Conservation (phyloP, 1,284 basidiomycete genomes). For the Austroboletus sp. region DNA sequence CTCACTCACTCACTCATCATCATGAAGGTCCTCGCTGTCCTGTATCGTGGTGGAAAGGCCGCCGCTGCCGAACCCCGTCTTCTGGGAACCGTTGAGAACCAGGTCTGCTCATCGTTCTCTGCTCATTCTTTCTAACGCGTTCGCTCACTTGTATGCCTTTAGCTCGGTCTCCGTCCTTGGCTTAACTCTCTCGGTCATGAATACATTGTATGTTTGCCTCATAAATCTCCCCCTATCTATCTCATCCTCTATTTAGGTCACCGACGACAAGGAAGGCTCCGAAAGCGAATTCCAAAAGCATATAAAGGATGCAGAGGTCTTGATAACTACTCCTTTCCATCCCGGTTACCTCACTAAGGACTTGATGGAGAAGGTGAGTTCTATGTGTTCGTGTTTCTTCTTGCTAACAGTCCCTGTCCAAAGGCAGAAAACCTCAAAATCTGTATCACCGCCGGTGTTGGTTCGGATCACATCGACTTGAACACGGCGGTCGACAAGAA, state of each 20-base stretch:
- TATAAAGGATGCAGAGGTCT: conserved; percentile 71
- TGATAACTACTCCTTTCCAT: conserved; percentile 91
- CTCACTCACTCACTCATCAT: neutral
- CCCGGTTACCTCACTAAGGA: conserved; percentile 85
- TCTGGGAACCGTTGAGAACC: conserved; percentile 54
- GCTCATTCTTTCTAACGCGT: neutral
- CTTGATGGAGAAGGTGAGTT: conserved; percentile 51
- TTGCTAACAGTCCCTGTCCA: neutral
- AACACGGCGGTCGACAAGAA: conserved; percentile 79
- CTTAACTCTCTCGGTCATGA: conserved; percentile 74
- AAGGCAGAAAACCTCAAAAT: conserved; percentile 88
- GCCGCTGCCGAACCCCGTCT: conserved; percentile 47
- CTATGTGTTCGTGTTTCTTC: conserved; percentile 2
- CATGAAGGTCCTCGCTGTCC: conserved; percentile 39
- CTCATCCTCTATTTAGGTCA: conserved; percentile 44
- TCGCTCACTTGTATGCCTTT: neutral
- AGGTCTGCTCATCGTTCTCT: conserved; percentile 14
- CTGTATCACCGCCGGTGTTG: conserved; percentile 90
- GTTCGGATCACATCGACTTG: conserved; percentile 89
- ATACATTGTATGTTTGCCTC: conserved; percentile 46
- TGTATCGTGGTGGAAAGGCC: conserved; percentile 38
- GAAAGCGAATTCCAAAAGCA: conserved; percentile 85
- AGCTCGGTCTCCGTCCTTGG: conserved; percentile 73
- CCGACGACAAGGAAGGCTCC: conserved; percentile 82
- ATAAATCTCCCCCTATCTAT: neutral